Evolutionary conservation across 2,329 filamentous ascomycete species (phyloP), one percentile per base, ranked within the genome.

Genomic region (Colletotrichum limetticola): DNA sequence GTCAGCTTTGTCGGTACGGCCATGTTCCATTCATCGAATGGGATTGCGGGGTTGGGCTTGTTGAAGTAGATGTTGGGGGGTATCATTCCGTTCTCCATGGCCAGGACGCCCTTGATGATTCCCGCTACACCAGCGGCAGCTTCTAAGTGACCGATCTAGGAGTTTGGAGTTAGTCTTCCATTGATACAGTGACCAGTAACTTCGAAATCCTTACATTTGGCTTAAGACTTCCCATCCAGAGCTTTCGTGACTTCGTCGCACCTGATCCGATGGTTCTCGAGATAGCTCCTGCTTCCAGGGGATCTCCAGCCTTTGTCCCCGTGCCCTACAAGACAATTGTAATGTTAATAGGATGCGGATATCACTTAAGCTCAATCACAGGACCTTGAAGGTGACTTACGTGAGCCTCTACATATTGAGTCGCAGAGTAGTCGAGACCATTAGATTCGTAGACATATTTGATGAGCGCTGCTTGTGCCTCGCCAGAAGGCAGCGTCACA

Each of bases 401-500:
- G n/a, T 69, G 66, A 5, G 30, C 22, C 14, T 70, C 67, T 4
- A 70, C 35, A 42, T 65, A 70, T n/a, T 53, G 26, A 11, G 60
- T 64, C 11, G 35, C 28, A 12, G 22, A 11, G 5, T 19, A 42
- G 19, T 69, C 59, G 1, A 69, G 66, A 1, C 59, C 59, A 12
- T n/a, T 22, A 14, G n/a, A 12, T 12, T 53, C 30, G 42, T 70
- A 70, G 37, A 60, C 61, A 32, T 64, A 19, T 8, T 30, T 46
- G n/a, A 70, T 70, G 28, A 70, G 60, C 4, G 42, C n/a, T 5
- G 53, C 55, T 42, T 70, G 67, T 14, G 49, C 22, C 6, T 68
- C 63, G 5, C 64, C 64, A 37, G 74, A 81, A 0, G 86, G 83
- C 64, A 83, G 76, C 1, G 85, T 83, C 60, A 86, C 80, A 1